Conservation (phyloP, 106 monocot genomes). For the Dendrobium huoshanense region DNA sequence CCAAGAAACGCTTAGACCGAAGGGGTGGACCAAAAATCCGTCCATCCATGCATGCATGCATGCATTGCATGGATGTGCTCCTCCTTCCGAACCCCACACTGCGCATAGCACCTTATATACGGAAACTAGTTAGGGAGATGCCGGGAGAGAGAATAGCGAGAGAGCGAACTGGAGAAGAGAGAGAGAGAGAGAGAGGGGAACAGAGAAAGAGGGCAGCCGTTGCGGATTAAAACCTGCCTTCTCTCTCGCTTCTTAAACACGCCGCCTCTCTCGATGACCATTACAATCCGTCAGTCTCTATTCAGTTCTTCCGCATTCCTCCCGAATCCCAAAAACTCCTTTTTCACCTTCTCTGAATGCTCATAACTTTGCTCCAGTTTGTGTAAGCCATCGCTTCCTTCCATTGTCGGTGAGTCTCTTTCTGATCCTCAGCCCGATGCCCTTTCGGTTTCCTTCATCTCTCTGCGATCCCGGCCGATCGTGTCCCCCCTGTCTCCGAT, state of each 20-base stretch:
- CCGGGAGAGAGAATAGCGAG: slow-evolving; percentile 4
- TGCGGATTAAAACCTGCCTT: neutral
- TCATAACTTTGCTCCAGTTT: neutral
- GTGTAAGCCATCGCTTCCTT: neutral
- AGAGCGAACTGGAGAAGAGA: neutral
- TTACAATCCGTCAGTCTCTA: neutral
- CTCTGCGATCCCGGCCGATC: neutral
- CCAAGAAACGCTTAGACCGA: neutral
- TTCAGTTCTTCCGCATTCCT: neutral
- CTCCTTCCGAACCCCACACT: neutral
- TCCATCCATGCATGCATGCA: slow-evolving; percentile 8
- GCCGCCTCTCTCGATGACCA: neutral
- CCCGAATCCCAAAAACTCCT: slow-evolving; percentile 12
- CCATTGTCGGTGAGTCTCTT: slow-evolving; percentile 11
- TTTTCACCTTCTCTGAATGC: slow-evolving; percentile 5
- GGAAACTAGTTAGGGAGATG: slow-evolving; percentile 6
- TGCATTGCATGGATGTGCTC: slow-evolving; percentile 11
- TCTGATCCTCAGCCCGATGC: neutral
- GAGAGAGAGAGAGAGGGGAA: slow-evolving; percentile 8
- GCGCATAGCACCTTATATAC: neutral
- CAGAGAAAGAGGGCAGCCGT: slow-evolving; percentile 4
- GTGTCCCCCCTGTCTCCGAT: neutral
- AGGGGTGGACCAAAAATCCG: neutral
- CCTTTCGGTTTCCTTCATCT: slow-evolving; percentile 1
- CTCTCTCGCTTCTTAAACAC: neutral